A percentile compares a stretch with the other conserved stretches of the same genome.
phyloP scores from a whole-genome alignment of 2,329 filamentous ascomycete species.

The Penicillium sp. region DNA sequence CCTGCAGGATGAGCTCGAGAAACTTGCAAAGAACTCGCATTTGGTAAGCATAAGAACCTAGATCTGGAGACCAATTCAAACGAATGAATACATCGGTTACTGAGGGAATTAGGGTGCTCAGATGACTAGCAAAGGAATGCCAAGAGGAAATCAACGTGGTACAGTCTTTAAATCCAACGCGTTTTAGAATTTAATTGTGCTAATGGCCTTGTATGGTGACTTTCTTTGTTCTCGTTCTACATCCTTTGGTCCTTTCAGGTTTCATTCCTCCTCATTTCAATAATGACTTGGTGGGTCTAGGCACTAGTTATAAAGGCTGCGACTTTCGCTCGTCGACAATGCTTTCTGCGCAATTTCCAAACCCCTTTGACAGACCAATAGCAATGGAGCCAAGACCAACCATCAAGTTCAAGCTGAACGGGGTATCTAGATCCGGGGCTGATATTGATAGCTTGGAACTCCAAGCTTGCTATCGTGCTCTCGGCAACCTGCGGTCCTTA shows the following conservation, averaged over 20 bases:
- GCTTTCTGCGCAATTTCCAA: not conserved
- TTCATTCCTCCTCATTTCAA: not conserved
- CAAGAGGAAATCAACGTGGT: not conserved
- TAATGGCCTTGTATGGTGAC: not conserved
- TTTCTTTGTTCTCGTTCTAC: not conserved
- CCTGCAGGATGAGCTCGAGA: not conserved
- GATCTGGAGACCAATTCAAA: too few species aligned
- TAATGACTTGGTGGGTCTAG: not conserved
- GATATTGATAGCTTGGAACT: conserved; percentile 1
- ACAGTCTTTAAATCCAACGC: not conserved
- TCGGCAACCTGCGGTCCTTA: conserved; percentile 3
- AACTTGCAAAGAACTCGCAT: not conserved
- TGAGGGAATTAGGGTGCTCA: too few species aligned
- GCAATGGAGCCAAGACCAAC: not conserved
- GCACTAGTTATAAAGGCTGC: not conserved
- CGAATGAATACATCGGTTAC: too few species aligned
- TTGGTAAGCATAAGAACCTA: too few species aligned
- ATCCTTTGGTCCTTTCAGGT: not conserved
- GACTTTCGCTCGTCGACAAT: not conserved
- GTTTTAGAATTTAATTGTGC: too few species aligned
- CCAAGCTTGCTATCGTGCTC: conserved; percentile 1
- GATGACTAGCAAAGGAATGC: too few species aligned
- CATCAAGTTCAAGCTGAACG: conserved; percentile 5
- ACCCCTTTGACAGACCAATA: not conserved
- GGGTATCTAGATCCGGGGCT: not conserved